phyloP scores from a whole-genome alignment of 148 eudicot genomes.

The Suaeda aralocaspica region DNA sequence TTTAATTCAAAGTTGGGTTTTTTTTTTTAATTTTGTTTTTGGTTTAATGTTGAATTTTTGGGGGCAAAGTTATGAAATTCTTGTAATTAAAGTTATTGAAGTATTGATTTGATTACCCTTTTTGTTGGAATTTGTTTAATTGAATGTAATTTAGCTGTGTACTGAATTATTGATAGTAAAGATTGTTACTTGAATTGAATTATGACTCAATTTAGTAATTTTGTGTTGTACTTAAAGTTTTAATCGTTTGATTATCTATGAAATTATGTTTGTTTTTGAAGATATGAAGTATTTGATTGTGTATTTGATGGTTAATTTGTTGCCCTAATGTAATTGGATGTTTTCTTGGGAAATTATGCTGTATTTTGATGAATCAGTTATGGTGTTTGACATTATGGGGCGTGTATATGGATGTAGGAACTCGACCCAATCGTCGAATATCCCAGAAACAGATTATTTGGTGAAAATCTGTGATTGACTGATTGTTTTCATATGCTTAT shows the following conservation, averaged over 20 bases:
- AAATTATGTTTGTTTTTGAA: background rate
- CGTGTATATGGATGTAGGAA: background rate
- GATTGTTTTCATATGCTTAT: background rate
- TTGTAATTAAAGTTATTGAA: background rate
- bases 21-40: background rate
- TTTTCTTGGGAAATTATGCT: background rate
- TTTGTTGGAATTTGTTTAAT: background rate
- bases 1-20: background rate
- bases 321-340: background rate
- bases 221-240: background rate
- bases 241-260: background rate
- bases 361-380: background rate
- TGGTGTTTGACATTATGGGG: background rate
- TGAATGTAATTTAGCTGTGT: constrained; percentile 4
- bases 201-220: background rate
- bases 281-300: background rate
- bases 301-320: background rate
- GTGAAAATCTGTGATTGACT: too few relatives aligned
- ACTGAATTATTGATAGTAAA: background rate
- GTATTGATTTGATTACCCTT: constrained; percentile 6
- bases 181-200: constrained; percentile 10
- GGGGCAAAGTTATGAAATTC: background rate
- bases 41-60: background rate
- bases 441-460: background rate
- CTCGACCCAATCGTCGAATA: background rate